Conservation (phyloP, 805 yeast genomes). For the Ogataea corticis region DNA sequence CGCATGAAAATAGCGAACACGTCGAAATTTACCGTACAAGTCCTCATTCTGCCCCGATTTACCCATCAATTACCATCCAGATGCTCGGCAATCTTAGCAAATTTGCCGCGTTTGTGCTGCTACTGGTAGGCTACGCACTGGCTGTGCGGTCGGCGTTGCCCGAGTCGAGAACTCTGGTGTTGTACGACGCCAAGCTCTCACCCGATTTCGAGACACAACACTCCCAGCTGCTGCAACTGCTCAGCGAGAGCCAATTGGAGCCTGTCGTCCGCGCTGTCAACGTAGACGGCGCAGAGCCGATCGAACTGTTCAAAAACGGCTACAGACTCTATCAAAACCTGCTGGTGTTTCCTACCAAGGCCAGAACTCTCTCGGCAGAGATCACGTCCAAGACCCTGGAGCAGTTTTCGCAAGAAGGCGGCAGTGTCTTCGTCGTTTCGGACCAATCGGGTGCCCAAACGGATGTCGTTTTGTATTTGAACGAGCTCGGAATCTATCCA, state of each 20-base stretch:
- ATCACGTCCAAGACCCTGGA: slow-evolving; percentile 52
- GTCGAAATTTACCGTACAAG: slow-evolving; percentile 8
- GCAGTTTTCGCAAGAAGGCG: slow-evolving; percentile 64
- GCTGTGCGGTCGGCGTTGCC: slow-evolving; percentile 20
- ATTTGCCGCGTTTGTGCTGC: slow-evolving; percentile 8
- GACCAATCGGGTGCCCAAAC: slow-evolving; percentile 55
- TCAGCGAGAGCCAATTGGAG: slow-evolving; percentile 17
- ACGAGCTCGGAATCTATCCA: slow-evolving; percentile 81
- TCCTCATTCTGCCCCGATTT: neutral
- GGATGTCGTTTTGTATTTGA: slow-evolving; percentile 62
- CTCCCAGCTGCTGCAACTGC: slow-evolving; percentile 24
- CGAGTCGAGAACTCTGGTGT: slow-evolving; percentile 24
- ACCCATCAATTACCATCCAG: neutral
- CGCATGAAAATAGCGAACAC: slow-evolving; percentile 13
- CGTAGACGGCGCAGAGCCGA: slow-evolving; percentile 9
- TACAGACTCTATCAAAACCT: slow-evolving; percentile 53
- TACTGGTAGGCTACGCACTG: slow-evolving; percentile 13
- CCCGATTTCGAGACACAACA: slow-evolving; percentile 22
- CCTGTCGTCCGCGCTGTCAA: slow-evolving; percentile 28
- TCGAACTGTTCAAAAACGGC: slow-evolving; percentile 41
- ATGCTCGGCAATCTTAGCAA: slow-evolving; percentile 15
- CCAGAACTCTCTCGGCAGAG: slow-evolving; percentile 40
- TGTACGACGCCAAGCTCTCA: slow-evolving; percentile 22
- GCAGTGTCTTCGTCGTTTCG: slow-evolving; percentile 69
- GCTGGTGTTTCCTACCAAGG: slow-evolving; percentile 58